Conservation (phyloP, 2,329 filamentous ascomycete species). For the Rasamsonia emersonii region DNA sequence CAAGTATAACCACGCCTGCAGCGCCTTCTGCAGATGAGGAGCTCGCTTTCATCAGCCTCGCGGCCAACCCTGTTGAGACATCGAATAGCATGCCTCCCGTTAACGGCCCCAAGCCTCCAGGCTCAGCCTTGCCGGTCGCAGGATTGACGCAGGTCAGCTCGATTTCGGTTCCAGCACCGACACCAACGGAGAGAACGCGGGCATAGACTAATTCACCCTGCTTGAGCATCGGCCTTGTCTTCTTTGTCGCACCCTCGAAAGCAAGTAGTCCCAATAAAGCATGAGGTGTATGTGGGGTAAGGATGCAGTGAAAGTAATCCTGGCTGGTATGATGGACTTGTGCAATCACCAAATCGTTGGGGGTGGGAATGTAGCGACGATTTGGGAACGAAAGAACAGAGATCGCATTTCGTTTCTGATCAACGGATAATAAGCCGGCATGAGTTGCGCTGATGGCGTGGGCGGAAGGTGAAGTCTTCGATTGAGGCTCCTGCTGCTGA, state of each 20-base stretch:
- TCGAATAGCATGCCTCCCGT: conserved; percentile 78
- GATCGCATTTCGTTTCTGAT: conserved; percentile 32
- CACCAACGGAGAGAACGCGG: conserved; percentile 66
- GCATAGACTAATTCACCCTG: conserved; percentile 80
- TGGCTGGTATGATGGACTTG: conserved; percentile 66
- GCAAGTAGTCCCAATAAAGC: conserved; percentile 75
- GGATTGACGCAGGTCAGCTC: conserved; percentile 86
- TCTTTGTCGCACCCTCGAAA: conserved; percentile 90
- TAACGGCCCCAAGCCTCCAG: conserved; percentile 77
- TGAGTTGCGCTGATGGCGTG: conserved; percentile 25
- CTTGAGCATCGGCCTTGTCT: conserved; percentile 72
- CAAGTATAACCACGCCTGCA: conserved; percentile 63
- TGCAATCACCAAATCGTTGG: conserved; percentile 82
- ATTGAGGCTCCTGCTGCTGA: conserved; percentile 61
- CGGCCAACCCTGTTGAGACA: conserved; percentile 72
- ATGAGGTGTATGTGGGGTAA: conserved; percentile 55
- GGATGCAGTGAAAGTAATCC: conserved; percentile 71
- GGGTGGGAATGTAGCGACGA: conserved; percentile 64
- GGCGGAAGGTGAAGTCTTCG: conserved; percentile 52
- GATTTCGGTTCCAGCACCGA: conserved; percentile 75
- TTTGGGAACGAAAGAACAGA: conserved; percentile 28
- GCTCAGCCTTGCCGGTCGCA: conserved; percentile 76
- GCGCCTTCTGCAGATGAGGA: conserved; percentile 37
- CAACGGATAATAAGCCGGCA: conserved; percentile 28
- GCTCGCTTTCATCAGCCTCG: conserved; percentile 53